Conservation (phyloP, 208 protist species). For the Trypanosoma platydactyli region DNA sequence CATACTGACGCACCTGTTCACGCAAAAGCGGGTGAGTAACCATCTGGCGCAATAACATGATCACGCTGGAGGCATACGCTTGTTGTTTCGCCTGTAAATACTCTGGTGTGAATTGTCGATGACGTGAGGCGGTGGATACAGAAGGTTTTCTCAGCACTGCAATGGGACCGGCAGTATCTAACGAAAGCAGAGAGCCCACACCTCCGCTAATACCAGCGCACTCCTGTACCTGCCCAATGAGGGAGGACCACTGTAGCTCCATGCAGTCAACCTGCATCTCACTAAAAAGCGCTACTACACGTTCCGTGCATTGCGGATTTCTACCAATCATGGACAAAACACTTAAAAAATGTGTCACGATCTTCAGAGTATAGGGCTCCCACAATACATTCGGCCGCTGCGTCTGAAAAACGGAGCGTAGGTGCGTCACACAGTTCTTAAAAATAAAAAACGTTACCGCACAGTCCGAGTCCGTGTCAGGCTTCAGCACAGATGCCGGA, state of each 20-base stretch:
- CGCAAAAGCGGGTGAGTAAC: slow-evolving; percentile 54
- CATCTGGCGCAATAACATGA: slow-evolving; percentile 77
- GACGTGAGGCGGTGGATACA: slow-evolving; percentile 4
- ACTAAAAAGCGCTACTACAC: slow-evolving; percentile 64
- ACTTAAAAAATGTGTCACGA: slow-evolving; percentile 66
- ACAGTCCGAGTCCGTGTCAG: slow-evolving; percentile 79
- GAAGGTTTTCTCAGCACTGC: slow-evolving; percentile 14
- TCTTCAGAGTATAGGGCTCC: slow-evolving; percentile 79
- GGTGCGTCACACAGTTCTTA: slow-evolving; percentile 76
- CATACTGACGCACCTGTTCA: slow-evolving; percentile 41
- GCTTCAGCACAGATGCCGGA: slow-evolving; percentile 67
- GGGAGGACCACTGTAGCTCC: slow-evolving; percentile 74
- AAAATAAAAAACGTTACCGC: slow-evolving; percentile 88
- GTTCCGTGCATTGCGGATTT: slow-evolving; percentile 75
- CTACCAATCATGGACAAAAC: slow-evolving; percentile 87
- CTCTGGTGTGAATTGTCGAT: slow-evolving; percentile 60
- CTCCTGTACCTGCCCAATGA: slow-evolving; percentile 71
- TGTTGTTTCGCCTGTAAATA: slow-evolving; percentile 63
- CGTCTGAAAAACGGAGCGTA: slow-evolving; percentile 63
- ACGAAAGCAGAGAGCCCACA: slow-evolving; percentile 12
- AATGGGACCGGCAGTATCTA: slow-evolving; percentile 16
- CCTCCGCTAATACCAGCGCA: slow-evolving; percentile 53
- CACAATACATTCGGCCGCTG: slow-evolving; percentile 58
- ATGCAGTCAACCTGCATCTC: slow-evolving; percentile 66
- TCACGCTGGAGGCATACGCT: slow-evolving; percentile 65